These are phyloP conservation scores for Pichia sp. DNA, from an alignment of 1,139 yeast species.

Conservation along the genomic window DNA sequence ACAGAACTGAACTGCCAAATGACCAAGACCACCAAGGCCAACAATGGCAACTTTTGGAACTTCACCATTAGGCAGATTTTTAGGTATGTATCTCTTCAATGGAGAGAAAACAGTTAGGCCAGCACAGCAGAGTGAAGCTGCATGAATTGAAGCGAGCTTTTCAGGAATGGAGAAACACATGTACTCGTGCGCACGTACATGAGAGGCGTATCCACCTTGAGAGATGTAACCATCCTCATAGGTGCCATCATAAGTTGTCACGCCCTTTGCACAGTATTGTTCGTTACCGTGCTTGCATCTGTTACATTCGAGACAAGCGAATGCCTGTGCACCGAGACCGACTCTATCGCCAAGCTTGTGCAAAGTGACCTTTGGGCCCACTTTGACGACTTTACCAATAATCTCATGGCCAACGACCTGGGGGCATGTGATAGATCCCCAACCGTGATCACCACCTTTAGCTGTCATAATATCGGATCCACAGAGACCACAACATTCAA, in stretches of 20 bases:
- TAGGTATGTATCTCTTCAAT: conserved; percentile 33
- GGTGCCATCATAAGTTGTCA: conserved; percentile 38
- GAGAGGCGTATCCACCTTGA: conserved; percentile 60
- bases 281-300: conserved; percentile 42
- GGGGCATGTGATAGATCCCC: conserved; percentile 31
- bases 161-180: conserved; percentile 54
- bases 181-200: conserved; percentile 47
- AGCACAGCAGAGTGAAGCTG: conserved; percentile 62
- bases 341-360: conserved; percentile 52
- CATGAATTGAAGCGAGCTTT: conserved; percentile 36
- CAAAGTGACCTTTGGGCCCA: conserved; percentile 38
- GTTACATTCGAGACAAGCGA: conserved; percentile 41
- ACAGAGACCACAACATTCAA: conserved; percentile 53
- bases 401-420: conserved; percentile 42
- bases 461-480: conserved; percentile 44
- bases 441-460: conserved; percentile 30
- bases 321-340: conserved; percentile 52
- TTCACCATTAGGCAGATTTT: conserved; percentile 29
- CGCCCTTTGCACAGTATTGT: conserved; percentile 39
- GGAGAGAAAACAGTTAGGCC: conserved; percentile 61
- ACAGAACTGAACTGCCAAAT: conserved; percentile 49
- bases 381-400: conserved; percentile 35
- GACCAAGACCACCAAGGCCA: conserved; percentile 59
- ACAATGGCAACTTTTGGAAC: conserved; percentile 44
- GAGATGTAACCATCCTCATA: conserved; percentile 37